These are phyloP conservation scores for Coemansia sp. DNA, from an alignment of 192 early-diverging fungal genomes.

Conservation along the genomic window DNA sequence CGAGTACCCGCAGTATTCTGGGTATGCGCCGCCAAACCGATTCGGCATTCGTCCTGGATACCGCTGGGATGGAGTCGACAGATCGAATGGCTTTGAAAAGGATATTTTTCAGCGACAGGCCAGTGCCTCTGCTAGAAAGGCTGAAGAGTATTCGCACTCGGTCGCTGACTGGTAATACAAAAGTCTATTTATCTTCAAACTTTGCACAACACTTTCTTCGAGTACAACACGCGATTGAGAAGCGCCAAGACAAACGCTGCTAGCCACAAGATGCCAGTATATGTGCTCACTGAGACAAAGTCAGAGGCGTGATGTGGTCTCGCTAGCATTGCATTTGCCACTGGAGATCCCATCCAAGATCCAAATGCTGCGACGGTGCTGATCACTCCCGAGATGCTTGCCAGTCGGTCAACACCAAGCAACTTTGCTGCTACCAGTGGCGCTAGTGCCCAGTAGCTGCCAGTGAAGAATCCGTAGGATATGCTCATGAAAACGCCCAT, in stretches of 20 bases:
- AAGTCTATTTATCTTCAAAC: neutral
- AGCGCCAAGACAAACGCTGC: constrained; percentile 19
- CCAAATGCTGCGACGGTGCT: constrained; percentile 38
- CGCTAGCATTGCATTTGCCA: constrained; percentile 28
- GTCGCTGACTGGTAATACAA: constrained; percentile 42
- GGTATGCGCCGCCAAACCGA: constrained; percentile 66
- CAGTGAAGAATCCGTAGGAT: constrained; percentile 36
- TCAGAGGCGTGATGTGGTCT: constrained; percentile 27
- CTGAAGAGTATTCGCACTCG: constrained; percentile 32
- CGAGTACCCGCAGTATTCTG: constrained; percentile 52
- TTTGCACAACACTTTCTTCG: constrained; percentile 11
- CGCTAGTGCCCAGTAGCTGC: constrained; percentile 47
- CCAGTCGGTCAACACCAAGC: constrained; percentile 43
- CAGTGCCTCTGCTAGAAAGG: constrained; percentile 9
- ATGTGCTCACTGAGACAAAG: constrained; percentile 34
- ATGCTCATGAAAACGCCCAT: constrained; percentile 35
- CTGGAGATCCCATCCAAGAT: constrained; percentile 45
- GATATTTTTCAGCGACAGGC: constrained; percentile 50
- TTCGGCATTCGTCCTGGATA: constrained; percentile 76
- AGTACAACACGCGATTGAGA: constrained; percentile 31
- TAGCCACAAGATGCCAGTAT: constrained; percentile 41
- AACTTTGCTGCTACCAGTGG: constrained; percentile 45
- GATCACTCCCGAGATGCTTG: constrained; percentile 48
- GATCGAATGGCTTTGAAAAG: constrained; percentile 76
- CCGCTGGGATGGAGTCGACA: constrained; percentile 80